Evolutionary conservation across 169 alveolate species (phyloP).

Genomic region (Cryptosporidium muris): DNA sequence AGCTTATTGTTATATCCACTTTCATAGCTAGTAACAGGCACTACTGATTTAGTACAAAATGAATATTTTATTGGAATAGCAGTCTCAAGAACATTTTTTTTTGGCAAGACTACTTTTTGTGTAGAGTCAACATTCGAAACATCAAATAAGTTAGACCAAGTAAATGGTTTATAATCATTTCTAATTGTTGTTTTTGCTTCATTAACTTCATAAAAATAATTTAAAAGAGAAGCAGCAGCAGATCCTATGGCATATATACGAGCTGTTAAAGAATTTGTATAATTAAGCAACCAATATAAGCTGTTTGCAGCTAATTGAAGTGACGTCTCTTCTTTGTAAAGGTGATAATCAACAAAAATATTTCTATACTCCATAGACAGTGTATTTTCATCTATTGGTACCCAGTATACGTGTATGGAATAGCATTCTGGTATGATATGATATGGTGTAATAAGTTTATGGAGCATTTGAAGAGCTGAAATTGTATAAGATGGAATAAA

Average conservation of each 20-base stretch:
- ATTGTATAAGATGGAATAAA: conserved; percentile 62
- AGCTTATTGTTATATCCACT: neutral
- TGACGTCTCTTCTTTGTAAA: conserved; percentile 63
- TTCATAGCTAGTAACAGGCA: neutral
- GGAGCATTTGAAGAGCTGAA: conserved; percentile 19
- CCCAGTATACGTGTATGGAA: conserved; percentile 51
- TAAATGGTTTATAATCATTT: conserved; percentile 28
- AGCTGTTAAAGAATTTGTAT: conserved; percentile 24
- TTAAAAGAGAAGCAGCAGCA: conserved; percentile 44
- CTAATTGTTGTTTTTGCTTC: conserved; percentile 8
- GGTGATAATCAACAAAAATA: conserved; percentile 51
- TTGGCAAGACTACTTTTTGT: no score
- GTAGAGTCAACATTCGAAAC: neutral
- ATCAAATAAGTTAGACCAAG: conserved; percentile 35
- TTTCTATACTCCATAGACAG: conserved; percentile 51
- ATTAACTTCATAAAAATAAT: neutral
- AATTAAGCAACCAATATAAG: conserved; percentile 47
- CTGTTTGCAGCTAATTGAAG: conserved; percentile 46
- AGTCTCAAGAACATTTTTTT: no score
- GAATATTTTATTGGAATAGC: no score
- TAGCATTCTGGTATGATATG: conserved; percentile 51
- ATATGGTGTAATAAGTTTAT: conserved; percentile 21
- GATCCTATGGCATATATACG: conserved; percentile 59
- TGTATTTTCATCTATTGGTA: conserved; percentile 50
- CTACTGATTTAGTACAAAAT: neutral